A percentile compares a stretch with the other conserved stretches of the same genome.
Evolutionary conservation across 306 rosid species (phyloP).

Genomic region (Datisca glomerata): DNA sequence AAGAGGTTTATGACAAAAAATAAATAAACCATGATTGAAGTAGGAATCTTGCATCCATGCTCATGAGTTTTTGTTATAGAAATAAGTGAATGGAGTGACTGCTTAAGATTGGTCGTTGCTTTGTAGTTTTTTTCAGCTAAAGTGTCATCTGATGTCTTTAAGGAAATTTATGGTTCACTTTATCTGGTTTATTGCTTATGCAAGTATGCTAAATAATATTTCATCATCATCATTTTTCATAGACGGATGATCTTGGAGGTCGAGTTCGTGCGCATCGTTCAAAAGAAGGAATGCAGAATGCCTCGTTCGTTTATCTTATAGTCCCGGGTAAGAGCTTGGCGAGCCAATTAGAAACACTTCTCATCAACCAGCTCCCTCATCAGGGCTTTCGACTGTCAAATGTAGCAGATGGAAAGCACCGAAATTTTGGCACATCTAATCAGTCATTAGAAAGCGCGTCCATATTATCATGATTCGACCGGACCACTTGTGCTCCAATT

Average conservation of each 20-base stretch:
- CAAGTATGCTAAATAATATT: not conserved
- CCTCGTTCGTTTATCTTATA: slow-evolving; percentile 47
- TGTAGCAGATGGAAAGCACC: slow-evolving; percentile 70
- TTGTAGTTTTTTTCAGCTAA: not conserved
- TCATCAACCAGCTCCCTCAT: slow-evolving; percentile 78
- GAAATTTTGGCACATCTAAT: slow-evolving; percentile 78
- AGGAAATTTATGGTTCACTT: not conserved
- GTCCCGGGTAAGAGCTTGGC: slow-evolving; percentile 81
- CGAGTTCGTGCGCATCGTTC: slow-evolving; percentile 55
- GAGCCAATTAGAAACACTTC: slow-evolving; percentile 80
- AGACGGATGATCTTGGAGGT: slow-evolving; percentile 86
- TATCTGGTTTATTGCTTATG: not conserved
- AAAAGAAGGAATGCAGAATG: slow-evolving; percentile 63
- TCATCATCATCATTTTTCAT: slow-evolving; percentile 1
- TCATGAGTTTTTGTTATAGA: not conserved
- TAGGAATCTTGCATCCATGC: not conserved
- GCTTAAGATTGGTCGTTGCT: not conserved
- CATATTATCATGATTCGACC: slow-evolving; percentile 10
- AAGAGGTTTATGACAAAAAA: too few species aligned
- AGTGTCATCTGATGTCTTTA: not conserved
- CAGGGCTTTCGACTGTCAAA: slow-evolving; percentile 59
- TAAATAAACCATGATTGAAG: not conserved
- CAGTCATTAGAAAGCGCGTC: slow-evolving; percentile 26
- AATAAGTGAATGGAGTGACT: not conserved
- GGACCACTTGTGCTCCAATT: not conserved